Percentiles rank a stretch among this genome's conserved stretches.
These are phyloP conservation scores for Olyra latifolia DNA, from an alignment of 176 grass and related monocot genomes.

Conservation along the genomic window DNA sequence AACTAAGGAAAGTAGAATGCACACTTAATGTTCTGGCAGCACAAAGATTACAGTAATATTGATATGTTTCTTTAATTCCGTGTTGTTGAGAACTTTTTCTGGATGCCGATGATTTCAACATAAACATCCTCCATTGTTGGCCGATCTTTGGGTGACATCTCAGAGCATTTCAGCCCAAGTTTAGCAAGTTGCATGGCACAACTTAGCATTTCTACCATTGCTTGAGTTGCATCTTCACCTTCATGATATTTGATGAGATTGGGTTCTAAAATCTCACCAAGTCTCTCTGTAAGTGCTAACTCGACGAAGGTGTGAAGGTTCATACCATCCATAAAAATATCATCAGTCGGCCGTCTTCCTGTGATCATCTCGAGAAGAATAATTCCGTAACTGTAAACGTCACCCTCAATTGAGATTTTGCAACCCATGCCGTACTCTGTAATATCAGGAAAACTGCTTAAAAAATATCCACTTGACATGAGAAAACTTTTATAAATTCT, in stretches of 20 bases:
- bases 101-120: not conserved
- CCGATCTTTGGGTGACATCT: not conserved
- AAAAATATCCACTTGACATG: not conserved
- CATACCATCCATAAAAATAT: not conserved
- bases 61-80: too few species aligned
- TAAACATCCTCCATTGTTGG: conserved; percentile 13
- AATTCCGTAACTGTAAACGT: conserved; percentile 38
- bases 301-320: not conserved
- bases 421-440: conserved; percentile 33
- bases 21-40: too few species aligned
- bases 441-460: not conserved
- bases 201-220: not conserved
- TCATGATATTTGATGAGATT: not conserved
- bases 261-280: not conserved
- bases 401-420: conserved; percentile 24
- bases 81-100: not conserved
- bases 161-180: conserved; percentile 26
- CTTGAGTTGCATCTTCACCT: not conserved
- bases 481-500: too few species aligned
- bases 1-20: too few species aligned
- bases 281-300: not conserved
- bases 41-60: too few species aligned
- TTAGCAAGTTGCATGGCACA: not conserved
- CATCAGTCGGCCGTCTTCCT: not conserved
- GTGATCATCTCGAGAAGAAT: conserved; percentile 27